A percentile compares a stretch with the other conserved stretches of the same genome.
phyloP scores from a whole-genome alignment of 2,329 filamentous ascomycete species.

The Esteya vermicola region DNA sequence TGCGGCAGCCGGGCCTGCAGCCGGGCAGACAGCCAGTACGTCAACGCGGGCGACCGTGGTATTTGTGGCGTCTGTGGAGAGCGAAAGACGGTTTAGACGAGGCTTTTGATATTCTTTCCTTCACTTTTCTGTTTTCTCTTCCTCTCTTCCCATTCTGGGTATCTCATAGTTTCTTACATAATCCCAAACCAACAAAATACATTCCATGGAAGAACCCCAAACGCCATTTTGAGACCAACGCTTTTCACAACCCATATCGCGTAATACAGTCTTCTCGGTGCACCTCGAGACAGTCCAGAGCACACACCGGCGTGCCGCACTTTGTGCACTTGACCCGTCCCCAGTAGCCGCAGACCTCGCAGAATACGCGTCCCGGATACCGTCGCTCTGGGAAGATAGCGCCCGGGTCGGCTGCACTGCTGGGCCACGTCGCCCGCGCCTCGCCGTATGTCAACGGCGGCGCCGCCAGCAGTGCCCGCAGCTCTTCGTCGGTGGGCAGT shows the following conservation, averaged over 20 bases:
- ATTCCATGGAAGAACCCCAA: too few species aligned
- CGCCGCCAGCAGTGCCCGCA: slow-evolving; percentile 47
- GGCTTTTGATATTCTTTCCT: not conserved
- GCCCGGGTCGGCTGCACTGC: not conserved
- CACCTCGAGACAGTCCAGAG: slow-evolving; percentile 56
- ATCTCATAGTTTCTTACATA: too few species aligned
- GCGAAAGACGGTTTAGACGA: slow-evolving; percentile 3
- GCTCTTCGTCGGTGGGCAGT: slow-evolving; percentile 43
- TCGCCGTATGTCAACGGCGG: slow-evolving; percentile 57
- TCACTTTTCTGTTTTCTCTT: not conserved
- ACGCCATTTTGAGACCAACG: not conserved
- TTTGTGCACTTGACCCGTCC: slow-evolving; percentile 61
- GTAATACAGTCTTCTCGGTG: slow-evolving; percentile 61
- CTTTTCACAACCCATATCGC: slow-evolving; percentile 36
- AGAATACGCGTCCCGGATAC: slow-evolving; percentile 53
- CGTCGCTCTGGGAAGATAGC: slow-evolving; percentile 26
- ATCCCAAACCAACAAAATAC: too few species aligned
- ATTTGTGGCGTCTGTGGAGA: slow-evolving; percentile 56
- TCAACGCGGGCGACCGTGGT: slow-evolving; percentile 56
- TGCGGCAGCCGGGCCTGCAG: slow-evolving; percentile 44
- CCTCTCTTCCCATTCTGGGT: not conserved
- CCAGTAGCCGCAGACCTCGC: slow-evolving; percentile 74
- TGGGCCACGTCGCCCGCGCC: slow-evolving; percentile 15
- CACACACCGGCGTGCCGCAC: slow-evolving; percentile 67
- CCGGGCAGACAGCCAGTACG: slow-evolving; percentile 38